Evolutionary conservation across 2,329 filamentous ascomycete species (phyloP), one percentile per base, ranked within the genome.

Genomic region (Trichoderma hamatum): DNA sequence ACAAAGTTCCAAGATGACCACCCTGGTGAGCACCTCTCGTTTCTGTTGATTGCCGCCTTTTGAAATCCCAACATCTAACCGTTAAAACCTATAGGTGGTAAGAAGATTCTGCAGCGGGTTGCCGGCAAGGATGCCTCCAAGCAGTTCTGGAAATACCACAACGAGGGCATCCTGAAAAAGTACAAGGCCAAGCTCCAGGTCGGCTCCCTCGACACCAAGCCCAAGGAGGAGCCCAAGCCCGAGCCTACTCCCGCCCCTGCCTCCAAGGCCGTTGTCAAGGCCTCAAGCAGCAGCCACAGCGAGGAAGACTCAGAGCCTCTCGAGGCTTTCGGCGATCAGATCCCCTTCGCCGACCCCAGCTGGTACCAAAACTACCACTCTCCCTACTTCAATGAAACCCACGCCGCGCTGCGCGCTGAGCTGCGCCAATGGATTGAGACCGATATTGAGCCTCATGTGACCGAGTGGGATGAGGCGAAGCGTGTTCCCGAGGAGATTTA

Each of bases 341-440:
- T 99, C 72, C 96, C 96, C 36, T 98, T 96, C 78, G 92, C 89
- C 32, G 96, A 99, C 76, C 96, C 96, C 14, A 89, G 88, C 58
- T 99, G 96, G 96, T 97, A 97, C 81, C 94, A 97, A 80, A 90
- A 90, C 73, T 97, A 97, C 82, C 92, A 97, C 83, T 97, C 95
- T 1, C 93, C 95, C 32, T 98, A 97, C 86, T 97, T 91, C 86
- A 97, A 97, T 82, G 91, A 97, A 81, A 90, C 93, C 5, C 96
- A 99, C 81, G 94, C 89, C 68, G 94, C 93, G 63, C 90, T 99
- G 61, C 93, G 96, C 70, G 90, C 89, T 72, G 96, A 99, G 84
- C 86, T 97, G 70, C 92, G 96, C 76, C 87, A 94, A 84, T 99
- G 94, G 94, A 88, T 99, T 68, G 92, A 97, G 71, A 87, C 85